Base-by-base conservation (phyloP, 2,329 filamentous ascomycete genomes). In the Colletotrichum cereale region DNA sequence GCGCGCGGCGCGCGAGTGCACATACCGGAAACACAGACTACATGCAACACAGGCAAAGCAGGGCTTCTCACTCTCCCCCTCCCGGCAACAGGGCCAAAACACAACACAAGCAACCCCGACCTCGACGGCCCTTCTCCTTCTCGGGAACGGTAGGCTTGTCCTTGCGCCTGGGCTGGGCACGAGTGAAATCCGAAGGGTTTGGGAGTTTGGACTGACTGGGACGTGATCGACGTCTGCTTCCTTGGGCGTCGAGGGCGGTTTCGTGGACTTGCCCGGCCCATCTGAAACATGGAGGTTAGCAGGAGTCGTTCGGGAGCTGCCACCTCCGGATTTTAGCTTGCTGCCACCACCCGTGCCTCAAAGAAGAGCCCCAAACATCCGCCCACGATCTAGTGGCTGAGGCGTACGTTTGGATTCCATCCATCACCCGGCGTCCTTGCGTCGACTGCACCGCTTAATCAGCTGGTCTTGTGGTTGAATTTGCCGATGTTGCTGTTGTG, bases 271-370 rank as follows among this genome's bases (percentile, higher is more conserved):
- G 60, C 67, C 60, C 67, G 63, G 67, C 63, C 58, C 68, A 72
- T 73, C 64, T 73, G 71, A 73, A 73, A 73, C 71, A 68, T 61
- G 68, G 71, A 64, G 53, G 64, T 65, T 61, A 56, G 52, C 66
- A 72, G 65, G 73, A 73, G 74, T 70, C 70, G 62, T 75, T 76
- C 77, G 79, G 79, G 75, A 79, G 61, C 74, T 73, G 77, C 73
- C 78, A 78, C 65, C 77, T 80, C 79, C 78, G 79, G 74, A 71
- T 75, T 65, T 71, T 71, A 72, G 70, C 56, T 66, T 71, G 67
- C 67, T 67, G 62, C 63, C 57, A 55, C 48, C 61, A 65, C 52
- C 56, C 61, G 66, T 73, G 67, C 67, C 52, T 65, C 61, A 47
- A 66, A 65, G 47, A 58, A 63, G 34, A 66, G 67, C 67, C 55